phyloP scores from a whole-genome alignment of 1,139 yeast species.

The Sugiyamaella paludigena region DNA sequence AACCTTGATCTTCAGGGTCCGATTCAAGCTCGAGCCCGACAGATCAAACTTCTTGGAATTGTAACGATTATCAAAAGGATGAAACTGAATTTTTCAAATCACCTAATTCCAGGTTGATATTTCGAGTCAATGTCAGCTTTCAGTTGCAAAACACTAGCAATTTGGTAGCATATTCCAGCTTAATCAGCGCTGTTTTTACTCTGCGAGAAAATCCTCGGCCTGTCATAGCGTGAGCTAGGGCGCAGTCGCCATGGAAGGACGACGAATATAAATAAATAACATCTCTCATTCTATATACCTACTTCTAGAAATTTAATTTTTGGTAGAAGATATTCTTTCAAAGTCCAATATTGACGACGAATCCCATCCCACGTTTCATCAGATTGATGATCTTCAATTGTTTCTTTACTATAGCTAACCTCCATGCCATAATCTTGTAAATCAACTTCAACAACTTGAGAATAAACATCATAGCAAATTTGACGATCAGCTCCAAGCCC shows the following conservation, averaged over 20 bases:
- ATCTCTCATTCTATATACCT: neutral
- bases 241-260: no score
- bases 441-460: constrained; percentile 76
- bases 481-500: constrained; percentile 96
- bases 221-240: neutral
- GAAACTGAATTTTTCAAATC: no score
- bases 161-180: no score
- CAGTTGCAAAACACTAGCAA: no score
- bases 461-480: constrained; percentile 85
- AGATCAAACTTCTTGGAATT: no score
- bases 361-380: constrained; percentile 64
- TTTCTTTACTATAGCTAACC: constrained; percentile 47
- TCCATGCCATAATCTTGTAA: constrained; percentile 72
- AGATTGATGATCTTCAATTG: constrained; percentile 28
- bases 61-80: no score
- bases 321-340: constrained; percentile 31
- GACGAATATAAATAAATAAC: no score
- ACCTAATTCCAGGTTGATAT: no score
- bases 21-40: no score
- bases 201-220: neutral
- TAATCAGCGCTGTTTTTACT: no score
- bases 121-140: no score
- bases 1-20: no score
- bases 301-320: constrained; percentile 23
- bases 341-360: constrained; percentile 66